Evolutionary conservation across 129 eudicot species (phyloP), one percentile per base, ranked within the genome.

Genomic region (Cynara cardunculus): DNA sequence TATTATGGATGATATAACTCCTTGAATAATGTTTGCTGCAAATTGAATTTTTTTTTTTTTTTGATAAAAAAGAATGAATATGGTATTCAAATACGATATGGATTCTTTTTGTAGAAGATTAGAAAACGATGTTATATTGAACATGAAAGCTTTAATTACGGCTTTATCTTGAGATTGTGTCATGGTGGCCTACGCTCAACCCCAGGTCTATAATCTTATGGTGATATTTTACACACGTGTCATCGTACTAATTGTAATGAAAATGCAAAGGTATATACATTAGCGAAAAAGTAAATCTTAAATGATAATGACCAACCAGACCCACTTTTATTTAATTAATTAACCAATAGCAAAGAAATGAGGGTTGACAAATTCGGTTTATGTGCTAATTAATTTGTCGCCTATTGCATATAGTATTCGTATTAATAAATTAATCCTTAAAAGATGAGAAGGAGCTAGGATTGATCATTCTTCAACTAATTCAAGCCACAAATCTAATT

Each of bases 401-500:
- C 13, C 56, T 10, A 44, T 44, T 44, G 9, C 56, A 44, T 34
- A 41, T 10, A 41, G 18, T 11, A 41, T 13, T 41, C 13, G 1
- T 39, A 39, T 68, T 44, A 19, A 19, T 78, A 25, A 44, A 44
- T 46, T 49, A 28, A 68, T 78, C 82, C 82, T 41, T 78, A 70
- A 41, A 41, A 67, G 67, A 68, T 78, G 68, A 65, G 49, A 44
- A 68, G 12, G 53, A 78, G 62, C 16, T 49, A 16, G 30, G 75
- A 69, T 27, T n/a, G 24, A 78, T 49, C 62, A 49, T 59, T 46
- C 75, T 78, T 69, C 69, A 46, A 78, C 19, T 78, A 68, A 69
- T 69, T 68, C 25, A n/a, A 78, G 82, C 82, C 82, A 78, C 82
- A 69, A 68, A 78, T 65, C 5, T 78, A 44, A 53, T 67, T n/a